Evolutionary conservation across 106 monocot genomes (phyloP), one percentile per base, ranked within the genome.

Genomic region (Iris macrosiphon): DNA sequence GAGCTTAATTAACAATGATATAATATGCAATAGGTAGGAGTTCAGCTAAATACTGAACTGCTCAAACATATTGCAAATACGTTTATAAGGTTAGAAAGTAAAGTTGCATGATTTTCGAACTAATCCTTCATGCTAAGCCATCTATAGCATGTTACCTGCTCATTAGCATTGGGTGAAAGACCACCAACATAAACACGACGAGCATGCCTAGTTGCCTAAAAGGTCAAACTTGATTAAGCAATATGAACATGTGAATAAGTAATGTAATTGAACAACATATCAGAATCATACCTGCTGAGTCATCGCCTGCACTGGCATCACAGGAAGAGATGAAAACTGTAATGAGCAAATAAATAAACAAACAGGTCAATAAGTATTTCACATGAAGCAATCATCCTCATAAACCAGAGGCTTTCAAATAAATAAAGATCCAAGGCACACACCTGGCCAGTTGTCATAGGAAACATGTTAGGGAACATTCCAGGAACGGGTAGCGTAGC

Each of bases 151-250:
- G n/a, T 21, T 29, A 83, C 92, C 76, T 95, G 95, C 53, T 95
- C 95, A 75, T 95, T 95, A 56, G 95, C 89, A 68, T 79, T 79
- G 28, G 88, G 79, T 11, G 95, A 72, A 47, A 95, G 89, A 4
- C 95, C 89, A 40, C 95, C 95, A 70, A 95, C 95, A 69, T 95
- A 95, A 0, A 95, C 95, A 50, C 95, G 95, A 1, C 95, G 81
- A 54, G 95, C 95, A 82, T 95, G 95, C 14, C 95, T 78, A 57
- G 95, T 95, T 30, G 95, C 95, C 82, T n/a, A n/a, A n/a, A n/a
- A n/a, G n/a, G n/a, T n/a, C n/a, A n/a, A n/a, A n/a, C n/a, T n/a
- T 92, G 42, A 0, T 35, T 57, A 23, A 16, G 57, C 33, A n/a
- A n/a, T n/a, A n/a, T n/a, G n/a, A n/a, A n/a, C n/a, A n/a, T n/a